Base-by-base conservation (phyloP, 495 filamentous ascomycete genomes). In the Talaromyces stipitatus region DNA sequence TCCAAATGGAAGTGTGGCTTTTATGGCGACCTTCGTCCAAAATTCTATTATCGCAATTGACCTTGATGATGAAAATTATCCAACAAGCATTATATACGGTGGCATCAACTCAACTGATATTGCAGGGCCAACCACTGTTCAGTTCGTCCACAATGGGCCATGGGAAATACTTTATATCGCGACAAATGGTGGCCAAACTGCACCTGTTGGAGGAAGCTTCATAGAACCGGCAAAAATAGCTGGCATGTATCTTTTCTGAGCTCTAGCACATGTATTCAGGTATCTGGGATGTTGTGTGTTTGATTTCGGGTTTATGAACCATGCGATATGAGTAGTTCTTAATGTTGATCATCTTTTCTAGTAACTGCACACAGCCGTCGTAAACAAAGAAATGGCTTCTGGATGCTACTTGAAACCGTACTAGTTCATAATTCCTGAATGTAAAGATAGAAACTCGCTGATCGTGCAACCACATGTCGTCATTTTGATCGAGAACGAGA, bases 1-100 rank as follows among this genome's bases (percentile, higher is more conserved):
- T 27, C 33, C 60, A 4, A 69, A 72, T 55, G 73, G 73, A n/a
- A 68, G 60, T 16, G 14, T 46, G n/a, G 67, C 70, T 2, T 76
- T 70, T 51, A 58, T 76, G 36, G 64, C 64, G 4, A 71, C 70
- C 5, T 66, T 67, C 26, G 51, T 58, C n/a, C 60, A 66, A 28
- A 68, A 65, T 41, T 67, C 66, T 8, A 58, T 65, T 5, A 60
- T 70, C 45, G 59, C 64, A 8, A 57, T 69, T 30, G 61, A 60
- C 10, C 64, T 65, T 3, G 63, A 52, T 9, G 66, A 64, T 11
- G 60, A 64, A 51, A 26, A 55, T 29, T n/a, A 55, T 29, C 32
- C 54, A n/a, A 66, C 62, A n/a, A 60, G 62, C 2, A 57, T 62
- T 3, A 64, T 68, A 26, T 66, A 66, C 18, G 65, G 64, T 32